Conservation (phyloP, 2,329 filamentous ascomycete species). For the Phyllosticta capitalensis region DNA sequence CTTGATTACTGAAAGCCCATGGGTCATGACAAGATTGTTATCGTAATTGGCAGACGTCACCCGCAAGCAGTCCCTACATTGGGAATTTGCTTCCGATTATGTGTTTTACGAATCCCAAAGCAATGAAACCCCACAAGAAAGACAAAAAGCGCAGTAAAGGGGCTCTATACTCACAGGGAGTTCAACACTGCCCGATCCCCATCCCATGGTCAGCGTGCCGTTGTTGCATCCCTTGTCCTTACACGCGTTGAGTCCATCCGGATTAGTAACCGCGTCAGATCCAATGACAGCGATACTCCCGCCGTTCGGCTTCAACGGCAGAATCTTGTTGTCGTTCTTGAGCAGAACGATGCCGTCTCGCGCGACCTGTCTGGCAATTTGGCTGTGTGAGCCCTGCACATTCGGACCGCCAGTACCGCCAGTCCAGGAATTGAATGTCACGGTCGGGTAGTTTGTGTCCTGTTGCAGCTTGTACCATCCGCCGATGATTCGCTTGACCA, state of each 20-base stretch:
- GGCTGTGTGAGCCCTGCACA: constrained; percentile 32
- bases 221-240: constrained; percentile 54
- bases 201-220: constrained; percentile 58
- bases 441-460: constrained; percentile 34
- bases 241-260: constrained; percentile 70
- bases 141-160: neutral
- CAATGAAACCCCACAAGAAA: no score
- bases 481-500: constrained; percentile 37
- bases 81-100: no score
- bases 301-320: constrained; percentile 59
- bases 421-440: constrained; percentile 33
- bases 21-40: neutral
- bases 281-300: constrained; percentile 60
- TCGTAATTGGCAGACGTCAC: no score
- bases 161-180: constrained; percentile 19
- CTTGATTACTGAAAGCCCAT: neutral
- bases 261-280: constrained; percentile 69
- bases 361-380: constrained; percentile 33
- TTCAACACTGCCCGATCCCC: constrained; percentile 50
- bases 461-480: constrained; percentile 42
- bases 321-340: constrained; percentile 56
- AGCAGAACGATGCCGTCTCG: constrained; percentile 40
- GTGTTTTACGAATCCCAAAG: no score
- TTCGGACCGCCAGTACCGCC: constrained; percentile 24
- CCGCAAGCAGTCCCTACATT: no score